phyloP scores from a whole-genome alignment of 1,284 basidiomycete species.

The Cryptococcus wingfieldii region DNA sequence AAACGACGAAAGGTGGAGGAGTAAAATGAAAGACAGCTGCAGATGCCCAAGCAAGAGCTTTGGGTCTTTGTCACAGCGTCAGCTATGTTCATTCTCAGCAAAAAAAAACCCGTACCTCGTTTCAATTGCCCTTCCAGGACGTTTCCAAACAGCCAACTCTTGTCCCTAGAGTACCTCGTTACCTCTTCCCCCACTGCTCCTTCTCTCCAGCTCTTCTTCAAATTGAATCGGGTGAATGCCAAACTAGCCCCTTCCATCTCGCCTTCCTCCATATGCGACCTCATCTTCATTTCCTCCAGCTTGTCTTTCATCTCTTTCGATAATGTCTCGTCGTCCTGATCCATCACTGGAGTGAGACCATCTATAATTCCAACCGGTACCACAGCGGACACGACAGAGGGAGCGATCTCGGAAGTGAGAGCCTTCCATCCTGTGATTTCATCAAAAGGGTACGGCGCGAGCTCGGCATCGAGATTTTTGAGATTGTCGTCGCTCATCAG shows the following conservation, averaged over 20 bases:
- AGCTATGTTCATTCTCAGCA: neutral
- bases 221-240: constrained; percentile 42
- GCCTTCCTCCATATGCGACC: neutral
- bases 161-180: constrained; percentile 48
- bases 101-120: constrained; percentile 27
- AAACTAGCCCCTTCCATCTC: constrained; percentile 12
- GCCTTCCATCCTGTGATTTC: constrained; percentile 38
- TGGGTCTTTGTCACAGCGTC: constrained; percentile 22
- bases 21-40: constrained; percentile 49
- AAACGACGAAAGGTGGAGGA: constrained; percentile 49
- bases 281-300: constrained; percentile 4
- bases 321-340: constrained; percentile 25
- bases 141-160: constrained; percentile 46
- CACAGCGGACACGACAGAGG: constrained; percentile 30
- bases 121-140: constrained; percentile 32
- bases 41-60: constrained; percentile 43
- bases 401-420: constrained; percentile 31
- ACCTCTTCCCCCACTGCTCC: constrained; percentile 49
- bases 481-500: constrained; percentile 46
- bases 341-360: constrained; percentile 34
- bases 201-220: constrained; percentile 47
- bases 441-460: constrained; percentile 49
- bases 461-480: constrained; percentile 39
- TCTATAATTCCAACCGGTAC: constrained; percentile 35
- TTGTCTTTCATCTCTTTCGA: constrained; percentile 14